A percentile compares a stretch with the other conserved stretches of the same genome.
Evolutionary conservation across 2,329 filamentous ascomycete genomes (phyloP).

Genomic region (Cladosporium sp.): DNA sequence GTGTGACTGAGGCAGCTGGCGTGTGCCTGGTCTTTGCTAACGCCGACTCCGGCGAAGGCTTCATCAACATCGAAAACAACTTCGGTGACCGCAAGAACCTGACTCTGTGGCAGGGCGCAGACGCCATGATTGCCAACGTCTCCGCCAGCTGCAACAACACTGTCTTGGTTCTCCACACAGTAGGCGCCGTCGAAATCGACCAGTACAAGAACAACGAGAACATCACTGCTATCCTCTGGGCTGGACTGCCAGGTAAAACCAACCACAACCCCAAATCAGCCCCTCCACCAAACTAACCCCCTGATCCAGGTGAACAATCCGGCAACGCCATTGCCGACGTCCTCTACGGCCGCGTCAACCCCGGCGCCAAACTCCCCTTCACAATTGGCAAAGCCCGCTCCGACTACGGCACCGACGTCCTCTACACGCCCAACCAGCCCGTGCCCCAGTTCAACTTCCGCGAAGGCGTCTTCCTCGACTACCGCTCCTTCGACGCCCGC

Average conservation of each 20-base stretch:
- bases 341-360: constrained; percentile 70
- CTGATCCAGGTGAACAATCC: constrained; percentile 62
- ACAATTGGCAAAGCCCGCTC: constrained; percentile 62
- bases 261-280: too few relatives aligned
- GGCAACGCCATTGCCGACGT: constrained; percentile 71
- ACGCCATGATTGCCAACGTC: constrained; percentile 64
- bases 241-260: constrained; percentile 46
- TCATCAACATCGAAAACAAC: constrained; percentile 39
- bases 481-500: constrained; percentile 53
- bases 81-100: constrained; percentile 44
- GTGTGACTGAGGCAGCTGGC: constrained; percentile 43
- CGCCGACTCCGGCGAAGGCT: constrained; percentile 44
- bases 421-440: constrained; percentile 60
- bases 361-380: constrained; percentile 67
- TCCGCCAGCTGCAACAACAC: constrained; percentile 72
- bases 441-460: constrained; percentile 64
- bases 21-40: constrained; percentile 10
- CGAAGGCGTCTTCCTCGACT: constrained; percentile 73
- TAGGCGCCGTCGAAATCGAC: constrained; percentile 67
- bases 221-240: constrained; percentile 73
- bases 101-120: constrained; percentile 36
- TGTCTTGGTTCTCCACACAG: constrained; percentile 79
- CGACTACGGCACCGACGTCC: constrained; percentile 61
- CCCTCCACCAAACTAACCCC: background rate
- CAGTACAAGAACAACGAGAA: constrained; percentile 68